Conservation (phyloP, 1,284 basidiomycete species). For the Porodaedalea pini region DNA sequence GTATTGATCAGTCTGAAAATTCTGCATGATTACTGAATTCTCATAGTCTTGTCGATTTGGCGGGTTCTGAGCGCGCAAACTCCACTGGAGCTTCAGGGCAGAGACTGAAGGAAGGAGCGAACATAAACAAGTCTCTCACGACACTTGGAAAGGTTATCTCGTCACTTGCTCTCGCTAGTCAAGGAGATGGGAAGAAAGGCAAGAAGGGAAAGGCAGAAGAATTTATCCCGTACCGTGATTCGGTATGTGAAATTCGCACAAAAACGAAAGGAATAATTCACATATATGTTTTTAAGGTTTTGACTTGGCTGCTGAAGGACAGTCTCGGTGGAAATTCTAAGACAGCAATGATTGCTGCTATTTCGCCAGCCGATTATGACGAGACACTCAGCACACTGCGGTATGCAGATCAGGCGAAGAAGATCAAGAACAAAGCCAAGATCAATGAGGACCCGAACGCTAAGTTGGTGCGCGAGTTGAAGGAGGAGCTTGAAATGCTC, state of each 20-base stretch:
- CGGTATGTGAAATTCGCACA: conserved; percentile 47
- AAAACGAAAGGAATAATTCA: too few species aligned
- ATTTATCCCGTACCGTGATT: conserved; percentile 93
- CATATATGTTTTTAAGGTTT: conserved; percentile 50
- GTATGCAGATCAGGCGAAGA: conserved; percentile 98
- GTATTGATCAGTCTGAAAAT: conserved; percentile 26
- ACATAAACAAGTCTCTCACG: conserved; percentile 97
- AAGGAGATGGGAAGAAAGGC: conserved; percentile 60
- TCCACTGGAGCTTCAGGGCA: conserved; percentile 95
- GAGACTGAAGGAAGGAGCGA: conserved; percentile 92
- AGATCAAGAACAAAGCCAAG: conserved; percentile 99
- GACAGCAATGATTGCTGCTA: conserved; percentile 97
- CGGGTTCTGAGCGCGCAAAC: conserved; percentile 96
- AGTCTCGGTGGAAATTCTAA: conserved; percentile 94
- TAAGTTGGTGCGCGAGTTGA: conserved; percentile 95
- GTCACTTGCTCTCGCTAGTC: conserved; percentile 77
- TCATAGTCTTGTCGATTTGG: conserved; percentile 83
- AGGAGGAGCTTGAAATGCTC: conserved; percentile 92
- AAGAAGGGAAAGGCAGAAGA: conserved; percentile 86
- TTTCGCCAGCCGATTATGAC: conserved; percentile 96
- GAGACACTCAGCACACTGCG: conserved; percentile 94
- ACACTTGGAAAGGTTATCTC: conserved; percentile 98
- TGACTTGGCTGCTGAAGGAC: conserved; percentile 98
- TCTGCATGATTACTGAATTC: background rate
- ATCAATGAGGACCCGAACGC: conserved; percentile 99